These are phyloP conservation scores for Pistacia vera DNA, from an alignment of 345 rosid genomes.

Conservation along the genomic window DNA sequence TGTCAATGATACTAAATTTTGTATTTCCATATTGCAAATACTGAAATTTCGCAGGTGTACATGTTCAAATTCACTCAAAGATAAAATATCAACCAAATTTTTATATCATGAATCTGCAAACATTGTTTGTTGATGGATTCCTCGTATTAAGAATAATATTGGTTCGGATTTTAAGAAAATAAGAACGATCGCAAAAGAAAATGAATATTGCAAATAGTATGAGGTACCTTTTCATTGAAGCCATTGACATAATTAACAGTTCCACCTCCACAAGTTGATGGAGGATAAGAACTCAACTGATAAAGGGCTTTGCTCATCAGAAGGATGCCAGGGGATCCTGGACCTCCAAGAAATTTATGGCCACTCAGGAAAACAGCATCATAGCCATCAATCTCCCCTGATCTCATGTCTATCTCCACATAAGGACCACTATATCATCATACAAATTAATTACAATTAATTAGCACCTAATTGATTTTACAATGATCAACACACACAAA, in stretches of 20 bases:
- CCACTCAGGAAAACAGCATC: constrained; percentile 58
- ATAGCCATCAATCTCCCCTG: constrained; percentile 51
- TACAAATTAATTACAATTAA: neutral
- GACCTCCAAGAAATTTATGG: constrained; percentile 65
- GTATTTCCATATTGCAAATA: too few species aligned
- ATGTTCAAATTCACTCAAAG: too few species aligned
- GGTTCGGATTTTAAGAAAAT: too few species aligned
- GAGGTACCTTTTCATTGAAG: constrained; percentile 45
- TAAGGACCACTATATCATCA: constrained; percentile 27
- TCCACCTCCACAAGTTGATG: constrained; percentile 24
- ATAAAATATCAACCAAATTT: too few species aligned
- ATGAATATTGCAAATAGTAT: too few species aligned
- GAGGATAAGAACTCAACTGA: constrained; percentile 38
- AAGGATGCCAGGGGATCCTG: constrained; percentile 59
- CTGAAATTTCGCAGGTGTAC: too few species aligned
- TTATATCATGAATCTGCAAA: too few species aligned
- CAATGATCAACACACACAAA: too few species aligned
- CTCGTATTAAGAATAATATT: too few species aligned
- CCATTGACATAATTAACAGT: constrained; percentile 60
- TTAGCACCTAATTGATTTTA: neutral
- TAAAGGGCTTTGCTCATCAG: constrained; percentile 52
- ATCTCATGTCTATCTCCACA: constrained; percentile 36
- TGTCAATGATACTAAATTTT: too few species aligned
- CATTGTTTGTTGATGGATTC: too few species aligned
- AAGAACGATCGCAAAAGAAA: too few species aligned